Conservation (phyloP, 2,329 filamentous ascomycete species). For the Claviceps sp. region DNA sequence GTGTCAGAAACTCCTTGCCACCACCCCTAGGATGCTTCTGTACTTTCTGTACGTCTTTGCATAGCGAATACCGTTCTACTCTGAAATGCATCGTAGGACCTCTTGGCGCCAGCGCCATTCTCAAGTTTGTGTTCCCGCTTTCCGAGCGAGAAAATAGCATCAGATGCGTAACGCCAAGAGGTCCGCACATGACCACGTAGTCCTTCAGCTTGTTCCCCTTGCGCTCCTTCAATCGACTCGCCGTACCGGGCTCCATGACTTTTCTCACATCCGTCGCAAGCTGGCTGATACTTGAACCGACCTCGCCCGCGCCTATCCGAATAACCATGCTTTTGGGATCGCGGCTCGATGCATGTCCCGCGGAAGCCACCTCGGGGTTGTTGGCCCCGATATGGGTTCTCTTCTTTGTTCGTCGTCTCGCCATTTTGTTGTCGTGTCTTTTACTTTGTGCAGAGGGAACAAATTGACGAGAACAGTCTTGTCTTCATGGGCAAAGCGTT, state of each 20-base stretch:
- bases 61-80: slow-evolving; percentile 87
- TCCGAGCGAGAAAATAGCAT: slow-evolving; percentile 85
- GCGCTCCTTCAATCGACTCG: slow-evolving; percentile 76
- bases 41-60: slow-evolving; percentile 75
- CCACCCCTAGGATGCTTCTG: slow-evolving; percentile 72
- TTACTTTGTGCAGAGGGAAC: neutral
- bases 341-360: slow-evolving; percentile 49
- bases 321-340: slow-evolving; percentile 97
- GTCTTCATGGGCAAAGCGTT: neutral
- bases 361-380: slow-evolving; percentile 41
- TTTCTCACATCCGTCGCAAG: slow-evolving; percentile 78
- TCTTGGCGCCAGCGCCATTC: slow-evolving; percentile 73
- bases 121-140: slow-evolving; percentile 82
- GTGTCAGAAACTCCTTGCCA: slow-evolving; percentile 72
- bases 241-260: slow-evolving; percentile 95
- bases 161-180: slow-evolving; percentile 83
- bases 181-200: slow-evolving; percentile 90
- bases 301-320: slow-evolving; percentile 84
- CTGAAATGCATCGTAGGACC: slow-evolving; percentile 90
- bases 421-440: slow-evolving; percentile 42
- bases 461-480: neutral
- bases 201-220: slow-evolving; percentile 79
- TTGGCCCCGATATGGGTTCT: slow-evolving; percentile 65
- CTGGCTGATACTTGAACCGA: slow-evolving; percentile 83
- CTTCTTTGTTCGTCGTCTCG: slow-evolving; percentile 72